Conservation (phyloP, 176 grass and related monocot genomes). For the Juncus effusus region DNA sequence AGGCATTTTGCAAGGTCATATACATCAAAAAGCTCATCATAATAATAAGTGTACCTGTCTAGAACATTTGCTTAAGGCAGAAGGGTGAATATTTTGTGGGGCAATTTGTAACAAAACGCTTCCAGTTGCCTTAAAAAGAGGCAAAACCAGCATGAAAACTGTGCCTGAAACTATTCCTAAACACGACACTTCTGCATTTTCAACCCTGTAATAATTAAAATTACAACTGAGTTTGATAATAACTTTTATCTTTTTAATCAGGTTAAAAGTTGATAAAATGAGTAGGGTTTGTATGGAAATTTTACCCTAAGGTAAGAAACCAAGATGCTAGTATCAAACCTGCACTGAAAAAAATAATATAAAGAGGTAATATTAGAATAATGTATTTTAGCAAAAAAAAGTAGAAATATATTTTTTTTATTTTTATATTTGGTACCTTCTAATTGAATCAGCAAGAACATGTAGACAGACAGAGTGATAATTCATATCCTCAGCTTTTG, state of each 20-base stretch:
- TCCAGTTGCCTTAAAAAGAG: slow-evolving; percentile 80
- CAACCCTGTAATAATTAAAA: slow-evolving; percentile 47
- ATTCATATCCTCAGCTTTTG: slow-evolving; percentile 98
- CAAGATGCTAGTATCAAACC: slow-evolving; percentile 97
- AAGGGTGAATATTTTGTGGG: slow-evolving; percentile 72
- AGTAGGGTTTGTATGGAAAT: neutral
- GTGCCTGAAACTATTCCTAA: slow-evolving; percentile 89
- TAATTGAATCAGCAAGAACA: slow-evolving; percentile 87
- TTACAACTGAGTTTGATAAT: slow-evolving; percentile 6
- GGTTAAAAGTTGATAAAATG: neutral
- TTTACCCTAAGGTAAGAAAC: slow-evolving; percentile 91
- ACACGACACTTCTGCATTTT: slow-evolving; percentile 92
- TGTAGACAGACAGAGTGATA: slow-evolving; percentile 90
- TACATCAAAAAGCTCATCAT: neutral
- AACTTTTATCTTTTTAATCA: slow-evolving; percentile 2
- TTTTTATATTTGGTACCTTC: slow-evolving; percentile 48
- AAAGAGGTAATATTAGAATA: slow-evolving; percentile 1
- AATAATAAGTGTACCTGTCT: slow-evolving; percentile 58
- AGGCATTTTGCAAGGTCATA: too few species aligned
- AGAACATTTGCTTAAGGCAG: slow-evolving; percentile 69
- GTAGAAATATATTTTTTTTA: neutral
- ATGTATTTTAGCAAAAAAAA: slow-evolving; percentile 6
- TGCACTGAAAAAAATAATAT: slow-evolving; percentile 61
- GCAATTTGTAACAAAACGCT: slow-evolving; percentile 84
- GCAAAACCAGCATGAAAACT: slow-evolving; percentile 90